Conservation (phyloP, 1,139 yeast species). For the Candida smagusa region DNA sequence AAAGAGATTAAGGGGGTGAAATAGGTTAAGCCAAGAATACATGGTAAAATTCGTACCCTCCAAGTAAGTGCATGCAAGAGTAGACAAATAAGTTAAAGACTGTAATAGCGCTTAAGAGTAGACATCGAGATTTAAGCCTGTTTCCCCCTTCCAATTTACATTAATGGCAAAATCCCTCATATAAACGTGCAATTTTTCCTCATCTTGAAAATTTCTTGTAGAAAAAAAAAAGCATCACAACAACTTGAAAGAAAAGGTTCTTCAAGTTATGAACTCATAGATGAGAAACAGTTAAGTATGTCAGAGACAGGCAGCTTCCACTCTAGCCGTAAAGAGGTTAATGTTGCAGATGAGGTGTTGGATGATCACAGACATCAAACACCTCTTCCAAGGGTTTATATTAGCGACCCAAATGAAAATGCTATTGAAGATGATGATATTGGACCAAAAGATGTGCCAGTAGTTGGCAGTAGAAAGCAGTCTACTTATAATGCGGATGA, state of each 20-base stretch:
- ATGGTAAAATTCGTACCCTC: background rate
- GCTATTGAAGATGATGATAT: conserved; percentile 1
- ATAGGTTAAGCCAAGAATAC: background rate
- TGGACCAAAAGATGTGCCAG: background rate
- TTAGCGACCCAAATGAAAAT: conserved; percentile 13
- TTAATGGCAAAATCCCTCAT: no score
- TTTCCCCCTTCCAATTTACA: no score
- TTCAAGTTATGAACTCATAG: conserved; percentile 4
- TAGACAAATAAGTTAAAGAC: no score
- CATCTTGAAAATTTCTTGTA: background rate
- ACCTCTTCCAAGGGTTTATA: conserved; percentile 32
- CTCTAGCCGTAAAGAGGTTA: conserved; percentile 25
- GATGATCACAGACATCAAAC: conserved; percentile 58
- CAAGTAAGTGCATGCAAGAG: no score
- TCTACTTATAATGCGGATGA: conserved; percentile 10
- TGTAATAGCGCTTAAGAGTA: no score
- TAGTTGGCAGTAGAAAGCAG: no score
- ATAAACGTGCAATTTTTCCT: no score
- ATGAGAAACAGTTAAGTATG: conserved; percentile 22
- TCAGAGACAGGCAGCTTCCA: conserved; percentile 46
- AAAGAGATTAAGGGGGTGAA: background rate
- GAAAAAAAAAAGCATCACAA: background rate
- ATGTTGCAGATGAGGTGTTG: conserved; percentile 43
- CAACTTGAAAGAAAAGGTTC: background rate
- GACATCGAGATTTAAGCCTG: no score